phyloP scores from a whole-genome alignment of 306 rosid species.

The Argentina anserina region DNA sequence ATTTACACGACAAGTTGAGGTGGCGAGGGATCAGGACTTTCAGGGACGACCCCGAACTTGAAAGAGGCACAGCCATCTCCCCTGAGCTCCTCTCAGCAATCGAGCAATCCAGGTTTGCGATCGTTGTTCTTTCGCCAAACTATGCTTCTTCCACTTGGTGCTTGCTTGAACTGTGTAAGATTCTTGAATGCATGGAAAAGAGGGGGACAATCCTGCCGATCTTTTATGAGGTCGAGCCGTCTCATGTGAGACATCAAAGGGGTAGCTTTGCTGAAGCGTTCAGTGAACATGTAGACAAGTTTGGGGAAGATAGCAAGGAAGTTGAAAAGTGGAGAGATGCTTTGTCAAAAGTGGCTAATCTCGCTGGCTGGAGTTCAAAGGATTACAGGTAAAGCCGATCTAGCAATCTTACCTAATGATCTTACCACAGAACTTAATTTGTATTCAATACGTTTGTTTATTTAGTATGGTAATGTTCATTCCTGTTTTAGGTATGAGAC shows the following conservation, averaged over 20 bases:
- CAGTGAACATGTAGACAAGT: conserved; percentile 1
- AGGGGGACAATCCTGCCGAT: not conserved
- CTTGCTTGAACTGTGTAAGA: conserved; percentile 14
- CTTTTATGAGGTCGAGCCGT: conserved; percentile 17
- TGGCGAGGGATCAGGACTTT: not conserved
- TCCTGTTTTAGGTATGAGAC: not conserved
- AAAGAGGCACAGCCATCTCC: not conserved
- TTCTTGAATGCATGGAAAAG: not conserved
- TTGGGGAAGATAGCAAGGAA: not conserved
- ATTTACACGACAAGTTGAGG: not conserved
- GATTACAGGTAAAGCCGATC: not conserved
- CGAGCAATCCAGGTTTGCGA: not conserved
- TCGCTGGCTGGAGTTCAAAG: not conserved
- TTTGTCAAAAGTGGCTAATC: not conserved
- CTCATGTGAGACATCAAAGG: conserved; percentile 19
- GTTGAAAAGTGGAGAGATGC: conserved; percentile 10
- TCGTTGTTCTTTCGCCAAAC: not conserved
- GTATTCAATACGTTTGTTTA: not conserved
- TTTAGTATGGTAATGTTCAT: not conserved
- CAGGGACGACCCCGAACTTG: too few species aligned
- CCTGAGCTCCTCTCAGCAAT: not conserved
- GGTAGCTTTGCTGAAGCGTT: conserved; percentile 14
- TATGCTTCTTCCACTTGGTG: not conserved
- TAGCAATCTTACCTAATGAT: too few species aligned
- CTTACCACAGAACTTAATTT: too few species aligned